These are phyloP conservation scores for Symbiodinium natans DNA, from an alignment of 73 alveolate genomes.

Conservation along the genomic window DNA sequence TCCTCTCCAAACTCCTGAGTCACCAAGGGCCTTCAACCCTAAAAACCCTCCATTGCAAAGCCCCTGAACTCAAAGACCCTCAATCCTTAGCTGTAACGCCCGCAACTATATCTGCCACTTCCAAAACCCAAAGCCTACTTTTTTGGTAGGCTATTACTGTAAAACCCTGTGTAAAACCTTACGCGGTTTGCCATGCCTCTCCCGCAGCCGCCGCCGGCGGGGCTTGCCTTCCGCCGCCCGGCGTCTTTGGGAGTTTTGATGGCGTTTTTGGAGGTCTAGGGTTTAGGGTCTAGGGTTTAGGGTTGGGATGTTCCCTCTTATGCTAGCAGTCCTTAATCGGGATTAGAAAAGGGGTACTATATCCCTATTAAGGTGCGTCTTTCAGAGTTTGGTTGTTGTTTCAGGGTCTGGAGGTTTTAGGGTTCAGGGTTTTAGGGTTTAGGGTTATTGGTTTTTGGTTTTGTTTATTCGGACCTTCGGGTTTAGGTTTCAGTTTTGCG, in stretches of 20 bases:
- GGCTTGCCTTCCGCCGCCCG: not conserved
- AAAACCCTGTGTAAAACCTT: too few species aligned
- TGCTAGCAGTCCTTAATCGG: too few species aligned
- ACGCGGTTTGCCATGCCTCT: not conserved
- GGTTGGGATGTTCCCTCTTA: too few species aligned
- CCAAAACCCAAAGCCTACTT: not conserved
- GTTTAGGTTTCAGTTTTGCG: too few species aligned
- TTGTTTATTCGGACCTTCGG: too few species aligned
- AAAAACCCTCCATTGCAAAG: not conserved
- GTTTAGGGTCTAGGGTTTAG: not conserved
- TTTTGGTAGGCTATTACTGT: not conserved
- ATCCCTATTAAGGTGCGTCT: too few species aligned
- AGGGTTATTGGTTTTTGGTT: too few species aligned
- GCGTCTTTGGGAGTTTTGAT: not conserved
- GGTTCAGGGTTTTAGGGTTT: too few species aligned
- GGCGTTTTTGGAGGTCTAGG: not conserved
- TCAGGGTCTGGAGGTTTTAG: too few species aligned
- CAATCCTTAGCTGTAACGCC: not conserved
- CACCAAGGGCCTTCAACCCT: not conserved
- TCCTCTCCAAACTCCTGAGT: not conserved
- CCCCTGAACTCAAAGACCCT: not conserved
- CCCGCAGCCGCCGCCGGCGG: conserved; percentile 1
- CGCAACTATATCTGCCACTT: not conserved
- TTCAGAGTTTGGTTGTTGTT: too few species aligned
- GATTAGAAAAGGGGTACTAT: too few species aligned